Evolutionary conservation across 495 filamentous ascomycete species (phyloP).

Genomic region (Xylaria longipes): DNA sequence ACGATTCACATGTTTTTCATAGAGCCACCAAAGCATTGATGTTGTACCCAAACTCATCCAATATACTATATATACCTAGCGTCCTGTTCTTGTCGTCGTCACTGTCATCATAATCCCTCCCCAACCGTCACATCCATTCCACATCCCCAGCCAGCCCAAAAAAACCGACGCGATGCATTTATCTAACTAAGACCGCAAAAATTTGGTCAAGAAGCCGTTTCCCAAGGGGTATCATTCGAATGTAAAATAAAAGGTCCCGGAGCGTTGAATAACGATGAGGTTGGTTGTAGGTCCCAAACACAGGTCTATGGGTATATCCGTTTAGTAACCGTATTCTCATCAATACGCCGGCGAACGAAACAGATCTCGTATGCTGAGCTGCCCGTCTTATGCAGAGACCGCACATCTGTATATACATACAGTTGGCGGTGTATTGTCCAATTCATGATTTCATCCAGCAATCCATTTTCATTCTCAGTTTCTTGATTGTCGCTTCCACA

Average conservation of each 20-base stretch:
- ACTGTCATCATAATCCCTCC: neutral
- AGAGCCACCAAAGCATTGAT: neutral
- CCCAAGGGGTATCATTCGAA: conserved; percentile 26
- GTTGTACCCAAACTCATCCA: neutral
- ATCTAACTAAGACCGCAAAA: conserved; percentile 17
- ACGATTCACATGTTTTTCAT: neutral
- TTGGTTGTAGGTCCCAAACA: neutral
- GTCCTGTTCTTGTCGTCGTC: neutral
- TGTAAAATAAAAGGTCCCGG: conserved; percentile 8
- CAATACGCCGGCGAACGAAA: conserved; percentile 14
- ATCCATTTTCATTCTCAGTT: neutral
- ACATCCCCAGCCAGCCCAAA: neutral
- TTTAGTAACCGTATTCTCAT: conserved; percentile 10
- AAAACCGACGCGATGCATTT: conserved; percentile 8
- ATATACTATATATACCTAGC: conserved; percentile 1
- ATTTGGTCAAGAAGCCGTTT: neutral
- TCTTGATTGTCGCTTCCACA: conserved; percentile 30
- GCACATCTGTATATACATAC: neutral
- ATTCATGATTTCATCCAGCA: conserved; percentile 2
- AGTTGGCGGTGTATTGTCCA: neutral
- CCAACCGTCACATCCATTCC: neutral
- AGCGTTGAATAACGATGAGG: neutral
- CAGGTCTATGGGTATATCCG: conserved; percentile 8
- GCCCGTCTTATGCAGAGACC: conserved; percentile 21
- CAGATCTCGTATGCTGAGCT: conserved; percentile 21